These are phyloP conservation scores for Breynia disticha DNA, from an alignment of 441 rosid species.

Conservation along the genomic window DNA sequence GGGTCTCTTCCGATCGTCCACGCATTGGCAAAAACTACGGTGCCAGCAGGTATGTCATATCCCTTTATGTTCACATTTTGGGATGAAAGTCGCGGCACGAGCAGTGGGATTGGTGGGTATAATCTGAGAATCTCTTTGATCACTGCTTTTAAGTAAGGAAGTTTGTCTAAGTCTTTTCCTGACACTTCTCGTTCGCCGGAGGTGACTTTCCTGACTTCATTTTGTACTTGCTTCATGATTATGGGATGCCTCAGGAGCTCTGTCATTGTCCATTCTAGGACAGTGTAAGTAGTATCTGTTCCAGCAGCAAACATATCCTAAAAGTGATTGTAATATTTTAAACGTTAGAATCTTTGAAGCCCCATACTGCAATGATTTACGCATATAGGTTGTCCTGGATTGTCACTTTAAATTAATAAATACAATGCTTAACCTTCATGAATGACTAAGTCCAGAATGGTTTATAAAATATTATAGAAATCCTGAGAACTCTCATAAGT, in stretches of 20 bases:
- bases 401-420: too few relatives aligned
- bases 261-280: slow-evolving; percentile 13
- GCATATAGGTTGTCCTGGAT: too few relatives aligned
- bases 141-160: slow-evolving; percentile 1
- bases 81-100: slow-evolving; percentile 2
- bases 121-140: slow-evolving; percentile 9
- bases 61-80: neutral
- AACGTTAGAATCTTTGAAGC: too few relatives aligned
- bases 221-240: slow-evolving; percentile 2
- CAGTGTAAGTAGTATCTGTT: slow-evolving; percentile 2
- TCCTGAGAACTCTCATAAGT: too few relatives aligned
- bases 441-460: too few relatives aligned
- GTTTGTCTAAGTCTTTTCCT: neutral
- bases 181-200: neutral
- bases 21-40: slow-evolving; percentile 1
- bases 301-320: slow-evolving; percentile 14
- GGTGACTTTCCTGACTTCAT: slow-evolving; percentile 1
- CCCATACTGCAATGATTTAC: too few relatives aligned
- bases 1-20: slow-evolving; percentile 11
- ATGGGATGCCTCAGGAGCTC: slow-evolving; percentile 8
- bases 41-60: slow-evolving; percentile 3
- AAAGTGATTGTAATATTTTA: too few relatives aligned
- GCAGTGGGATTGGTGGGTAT: slow-evolving; percentile 1
- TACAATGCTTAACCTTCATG: too few relatives aligned
- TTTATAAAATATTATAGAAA: too few relatives aligned